Base-by-base conservation (phyloP, 305 asterid species). In the Rubia tinctorum region DNA sequence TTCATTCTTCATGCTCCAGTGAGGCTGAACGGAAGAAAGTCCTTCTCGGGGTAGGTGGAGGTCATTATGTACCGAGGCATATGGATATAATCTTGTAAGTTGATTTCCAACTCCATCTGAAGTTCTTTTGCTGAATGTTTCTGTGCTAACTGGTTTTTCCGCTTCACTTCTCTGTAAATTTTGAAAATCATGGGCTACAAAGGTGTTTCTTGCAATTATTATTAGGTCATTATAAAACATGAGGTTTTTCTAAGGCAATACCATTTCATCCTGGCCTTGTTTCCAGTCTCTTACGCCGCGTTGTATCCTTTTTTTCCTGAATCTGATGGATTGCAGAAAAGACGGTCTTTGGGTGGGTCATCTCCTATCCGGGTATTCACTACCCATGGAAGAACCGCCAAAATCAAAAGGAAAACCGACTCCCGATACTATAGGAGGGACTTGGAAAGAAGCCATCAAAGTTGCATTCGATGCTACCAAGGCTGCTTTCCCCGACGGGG, bases 351-450 rank as follows among this genome's bases (percentile, higher is more conserved):
- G 97, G 97, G 96, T 88, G 4, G 99, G 99, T 25, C 99, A 95
- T 83, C 93, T 95, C 66, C 88, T 95, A 42, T 95, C 98, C 1
- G 97, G 97, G 76, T 95, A 95, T 79, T 87, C 98, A 20, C 79
- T 95, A 79, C 99, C 97, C 39, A 95, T 95, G 99, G 98, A 92
- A 72, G 99, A 95, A 80, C 98, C 98, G 13, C 87, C 88, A 43
- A 86, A 80, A 68, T 75, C 89, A 12, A 88, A 86, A 75, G 86
- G 73, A 27, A 84, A 88, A 63, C 40, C 44, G 49, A 77, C 77
- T 40, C 75, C 86, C 11, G 91, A 87, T 18, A 79, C 68, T 61
- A 80, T 95, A 22, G 89, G 89, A 60, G 99, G 99, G 73, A 89
- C 92, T 14, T 95, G 98, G 99, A 89, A 81, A 82, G 78, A 95